Evolutionary conservation across 2,329 filamentous ascomycete species (phyloP), one percentile per base, ranked within the genome.

Genomic region (Xylaria hypoxylon): DNA sequence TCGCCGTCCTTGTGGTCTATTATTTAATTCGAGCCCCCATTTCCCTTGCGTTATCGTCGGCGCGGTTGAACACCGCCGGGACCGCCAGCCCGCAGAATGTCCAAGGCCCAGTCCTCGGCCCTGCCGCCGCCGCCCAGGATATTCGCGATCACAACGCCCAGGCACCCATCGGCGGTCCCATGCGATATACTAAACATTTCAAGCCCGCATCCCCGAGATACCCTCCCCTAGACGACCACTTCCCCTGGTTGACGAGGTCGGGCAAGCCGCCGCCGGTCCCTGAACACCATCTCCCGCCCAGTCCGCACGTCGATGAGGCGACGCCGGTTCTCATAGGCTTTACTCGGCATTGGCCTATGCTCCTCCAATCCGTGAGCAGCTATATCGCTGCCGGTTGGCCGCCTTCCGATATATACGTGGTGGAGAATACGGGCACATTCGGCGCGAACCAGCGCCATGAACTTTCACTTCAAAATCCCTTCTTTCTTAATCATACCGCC

Each of bases 371-470:
- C 19, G 80, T 87, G 3, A 79, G 84, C 33, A 82, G 79, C 56
- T 87, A 87, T 73, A 82, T 87, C 61, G 81, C 84, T 1, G 83
- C 83, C 3, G 85, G 85, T 22, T 87, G 85, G 85, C 85, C 85
- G 44, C 74, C 83, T 2, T 76, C 77, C 31, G 82, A 87, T 69
- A 87, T 87, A 62, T 82, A 83, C 65, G 80, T 87, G 1, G 78
- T 87, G 5, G 85, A 87, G 70, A 87, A 87, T 74, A 87, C 82
- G 15, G 85, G 85, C 15, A 81, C 81, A 3, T 84, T 86, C 77
- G 75, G 81, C 59, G 78, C 82, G 10, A 87, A 87, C 68, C 75
- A 77, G 50, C 72, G 79, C n/a, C 75, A 76, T 0, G 72, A 77
- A 22, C 77, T 87, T 31, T 80, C 81, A 0, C 73, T 83, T 3